Evolutionary conservation across 805 yeast species (phyloP), one percentile per base, ranked within the genome.

Genomic region (Candida jianshihensis): DNA sequence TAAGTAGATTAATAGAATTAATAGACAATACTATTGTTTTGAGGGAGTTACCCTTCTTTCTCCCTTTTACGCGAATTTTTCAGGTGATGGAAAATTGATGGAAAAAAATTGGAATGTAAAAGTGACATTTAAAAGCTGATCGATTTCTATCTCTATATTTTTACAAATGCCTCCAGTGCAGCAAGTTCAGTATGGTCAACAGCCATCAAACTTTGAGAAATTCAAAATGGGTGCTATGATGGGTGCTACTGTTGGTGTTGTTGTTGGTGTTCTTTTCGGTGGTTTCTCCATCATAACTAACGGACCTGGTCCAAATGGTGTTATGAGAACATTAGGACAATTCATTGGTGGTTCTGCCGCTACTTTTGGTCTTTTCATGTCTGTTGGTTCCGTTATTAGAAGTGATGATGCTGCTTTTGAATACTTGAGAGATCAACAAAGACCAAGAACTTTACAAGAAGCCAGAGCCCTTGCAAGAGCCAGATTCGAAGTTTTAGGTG

Each of bases 301-400:
- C 48, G 99, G 99, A 15, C 92, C 98, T n/a, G 96, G 96, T 12
- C 98, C 99, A 33, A 84, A 86, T 55, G 99, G 99, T 38, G 86
- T 86, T 39, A 84, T 92, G 80, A 81, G 96, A 66, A 90, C 97
- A 2, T 67, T 92, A 55, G 97, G 98, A 38, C 96, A 90, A 64
- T 92, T 89, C 63, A 89, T 92, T 63, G 81, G 83, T 52, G 97
- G 97, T 37, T 86, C 96, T 5, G 96, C 96, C 3, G 96, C 94
- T 33, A 90, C 97, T 10, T 90, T 92, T 62, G 97, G 97, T 28
- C 72, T 90, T 50, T 87, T 90, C 62, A 89, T 90, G 97, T 83
- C 95, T 30, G 83, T 90, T 47, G 97, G 98, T 26, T 85, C 96
- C 10, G 88, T 85, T 15, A 85, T 85, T 44, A 76, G 95, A 67